Evolutionary conservation across 768 basidiomycete species (phyloP).

Genomic region (Leccinum rimulosum): DNA sequence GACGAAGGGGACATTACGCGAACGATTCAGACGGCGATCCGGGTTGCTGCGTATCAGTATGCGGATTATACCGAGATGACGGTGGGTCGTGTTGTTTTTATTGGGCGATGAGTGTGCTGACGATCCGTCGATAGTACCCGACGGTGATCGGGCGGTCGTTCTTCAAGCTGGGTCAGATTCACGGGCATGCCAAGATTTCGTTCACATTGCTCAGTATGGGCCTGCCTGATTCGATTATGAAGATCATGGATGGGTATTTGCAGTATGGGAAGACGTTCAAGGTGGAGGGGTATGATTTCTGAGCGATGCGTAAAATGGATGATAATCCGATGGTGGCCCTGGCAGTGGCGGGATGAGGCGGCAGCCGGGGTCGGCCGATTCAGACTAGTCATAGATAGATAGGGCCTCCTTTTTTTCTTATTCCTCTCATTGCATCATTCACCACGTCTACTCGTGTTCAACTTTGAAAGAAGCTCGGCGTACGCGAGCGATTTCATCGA

Average conservation of each 20-base stretch:
- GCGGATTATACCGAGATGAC: slow-evolving; percentile 89
- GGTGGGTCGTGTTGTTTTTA: slow-evolving; percentile 44
- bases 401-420: not conserved
- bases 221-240: slow-evolving; percentile 82
- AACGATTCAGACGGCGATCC: slow-evolving; percentile 86
- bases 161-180: slow-evolving; percentile 90
- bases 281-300: slow-evolving; percentile 85
- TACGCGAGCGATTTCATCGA: not conserved
- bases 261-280: slow-evolving; percentile 86
- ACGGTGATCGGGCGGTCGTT: slow-evolving; percentile 87
- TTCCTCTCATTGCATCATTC: not conserved
- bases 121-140: slow-evolving; percentile 55
- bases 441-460: not conserved
- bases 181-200: slow-evolving; percentile 91
- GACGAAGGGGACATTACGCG: slow-evolving; percentile 94
- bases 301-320: not conserved
- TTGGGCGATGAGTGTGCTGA: not conserved
- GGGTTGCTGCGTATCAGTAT: slow-evolving; percentile 89
- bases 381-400: not conserved
- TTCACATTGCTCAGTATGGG: slow-evolving; percentile 95
- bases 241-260: slow-evolving; percentile 91
- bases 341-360: slow-evolving; percentile 5
- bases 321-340: not conserved
- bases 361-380: slow-evolving; percentile 9
- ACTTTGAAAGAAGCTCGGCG: not conserved